Evolutionary conservation across 2,329 filamentous ascomycete genomes (phyloP), one percentile per base, ranked within the genome.

Genomic region (Colletotrichum tropicale): DNA sequence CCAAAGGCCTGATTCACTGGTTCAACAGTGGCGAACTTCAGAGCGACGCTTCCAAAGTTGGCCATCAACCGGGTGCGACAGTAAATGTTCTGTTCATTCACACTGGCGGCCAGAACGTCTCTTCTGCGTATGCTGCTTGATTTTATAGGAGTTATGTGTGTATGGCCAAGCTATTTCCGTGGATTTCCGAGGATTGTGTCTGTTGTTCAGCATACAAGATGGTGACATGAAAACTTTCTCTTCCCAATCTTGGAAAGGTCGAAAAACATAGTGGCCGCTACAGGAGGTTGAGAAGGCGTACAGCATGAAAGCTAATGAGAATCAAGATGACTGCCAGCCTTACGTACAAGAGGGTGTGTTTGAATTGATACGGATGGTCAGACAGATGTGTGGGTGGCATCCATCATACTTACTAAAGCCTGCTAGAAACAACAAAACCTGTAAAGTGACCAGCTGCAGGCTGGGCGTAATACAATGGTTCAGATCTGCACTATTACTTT

Each of bases 151-250:
- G n/a, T 48, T 4, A 13, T 6, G 8, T 48, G n/a, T 6, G 10
- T 21, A 48, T 48, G 43, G 43, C 5, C 43, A 48, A n/a, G 6
- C 18, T 43, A 8, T n/a, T n/a, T 3, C 38, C 5, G 38, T n/a
- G n/a, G 3, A 13, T 1, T 4, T 4, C 10, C 43, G n/a, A 21
- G n/a, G 1, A 1, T 21, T 48, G 3, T 21, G 43, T 13, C n/a
- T 10, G 2, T 13, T 13, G n/a, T 48, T 1, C 18, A 21, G 43
- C 10, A 48, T 13, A 21, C 43, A 10, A 21, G n/a, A 48, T 48
- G 4, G 43, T 6, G 43, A 48, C 43, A 21, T 48, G 3, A 6
- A 6, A 12, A 48, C 38, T n/a, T 48, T 48, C 10, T 5, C 9
- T 48, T 6, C 1, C 43, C 18, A 21, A 48, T 48, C 12, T 21